Conservation (phyloP, 1,284 basidiomycete species). For the Austroboletus novae-zelandiae region DNA sequence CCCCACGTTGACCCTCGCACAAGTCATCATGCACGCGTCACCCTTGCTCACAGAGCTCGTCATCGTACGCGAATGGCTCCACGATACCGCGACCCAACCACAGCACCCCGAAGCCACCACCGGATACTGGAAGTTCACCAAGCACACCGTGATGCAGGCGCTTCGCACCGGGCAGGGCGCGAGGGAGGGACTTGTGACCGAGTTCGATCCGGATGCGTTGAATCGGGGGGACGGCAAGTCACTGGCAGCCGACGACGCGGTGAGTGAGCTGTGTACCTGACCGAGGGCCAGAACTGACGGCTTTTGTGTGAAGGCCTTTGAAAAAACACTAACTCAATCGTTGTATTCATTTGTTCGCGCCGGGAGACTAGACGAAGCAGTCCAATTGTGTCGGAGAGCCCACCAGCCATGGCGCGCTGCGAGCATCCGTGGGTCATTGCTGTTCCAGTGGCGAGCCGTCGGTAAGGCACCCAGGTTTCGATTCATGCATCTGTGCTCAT, state of each 20-base stretch:
- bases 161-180: slow-evolving; percentile 49
- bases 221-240: slow-evolving; percentile 51
- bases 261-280: slow-evolving; percentile 34
- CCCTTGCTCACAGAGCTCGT: slow-evolving; percentile 67
- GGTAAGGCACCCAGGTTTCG: slow-evolving; percentile 39
- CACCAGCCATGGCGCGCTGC: slow-evolving; percentile 93
- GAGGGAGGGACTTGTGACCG: slow-evolving; percentile 55
- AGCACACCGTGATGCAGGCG: slow-evolving; percentile 65
- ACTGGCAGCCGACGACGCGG: slow-evolving; percentile 72
- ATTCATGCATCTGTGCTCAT: slow-evolving; percentile 3
- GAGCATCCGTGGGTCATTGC: slow-evolving; percentile 72
- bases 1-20: slow-evolving; percentile 69
- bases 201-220: slow-evolving; percentile 77
- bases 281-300: slow-evolving; percentile 1
- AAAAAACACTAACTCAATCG: slow-evolving; percentile 71
- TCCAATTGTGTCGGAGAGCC: slow-evolving; percentile 79
- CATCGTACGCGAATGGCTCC: slow-evolving; percentile 80
- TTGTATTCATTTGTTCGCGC: slow-evolving; percentile 78
- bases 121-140: slow-evolving; percentile 84
- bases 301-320: slow-evolving; percentile 55
- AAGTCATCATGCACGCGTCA: slow-evolving; percentile 62
- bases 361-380: slow-evolving; percentile 79
- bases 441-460: slow-evolving; percentile 74
- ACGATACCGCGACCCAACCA: slow-evolving; percentile 62
- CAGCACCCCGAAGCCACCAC: slow-evolving; percentile 65